phyloP scores from a whole-genome alignment of 108 stramenopile genomes.

The Seminavis robusta region DNA sequence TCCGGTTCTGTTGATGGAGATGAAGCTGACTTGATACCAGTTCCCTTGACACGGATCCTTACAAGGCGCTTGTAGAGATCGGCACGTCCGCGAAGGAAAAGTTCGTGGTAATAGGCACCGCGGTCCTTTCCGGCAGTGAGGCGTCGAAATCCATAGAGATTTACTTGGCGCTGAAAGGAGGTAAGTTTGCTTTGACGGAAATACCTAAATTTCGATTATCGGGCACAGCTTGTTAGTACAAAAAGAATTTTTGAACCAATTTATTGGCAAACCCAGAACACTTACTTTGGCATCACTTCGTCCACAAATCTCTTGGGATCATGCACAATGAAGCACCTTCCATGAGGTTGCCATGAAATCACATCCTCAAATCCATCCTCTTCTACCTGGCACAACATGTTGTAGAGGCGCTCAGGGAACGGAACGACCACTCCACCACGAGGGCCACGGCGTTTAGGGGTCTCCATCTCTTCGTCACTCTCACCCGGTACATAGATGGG shows the following conservation, averaged over 20 bases:
- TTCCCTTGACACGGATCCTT: conserved; percentile 73
- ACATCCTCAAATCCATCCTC: conserved; percentile 55
- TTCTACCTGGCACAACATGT: conserved; percentile 61
- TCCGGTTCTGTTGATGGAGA: conserved; percentile 36
- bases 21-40: conserved; percentile 29
- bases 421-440: conserved; percentile 9
- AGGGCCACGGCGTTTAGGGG: conserved; percentile 31
- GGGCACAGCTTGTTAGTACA: no score
- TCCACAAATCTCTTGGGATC: conserved; percentile 82
- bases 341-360: conserved; percentile 87
- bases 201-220: conserved; percentile 36
- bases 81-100: conserved; percentile 42
- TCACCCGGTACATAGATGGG: neutral
- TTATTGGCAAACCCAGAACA: no score
- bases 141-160: conserved; percentile 11
- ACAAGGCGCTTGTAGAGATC: conserved; percentile 46
- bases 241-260: no score
- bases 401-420: conserved; percentile 61
- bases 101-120: conserved; percentile 54
- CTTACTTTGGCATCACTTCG: conserved; percentile 7
- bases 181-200: conserved; percentile 69
- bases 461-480: conserved; percentile 46
- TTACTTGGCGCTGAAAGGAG: conserved; percentile 42
- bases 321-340: conserved; percentile 84
- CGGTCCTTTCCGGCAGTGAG: conserved; percentile 18